Evolutionary conservation across 2,329 filamentous ascomycete species (phyloP).

Genomic region (Cordyceps cateniannulata): DNA sequence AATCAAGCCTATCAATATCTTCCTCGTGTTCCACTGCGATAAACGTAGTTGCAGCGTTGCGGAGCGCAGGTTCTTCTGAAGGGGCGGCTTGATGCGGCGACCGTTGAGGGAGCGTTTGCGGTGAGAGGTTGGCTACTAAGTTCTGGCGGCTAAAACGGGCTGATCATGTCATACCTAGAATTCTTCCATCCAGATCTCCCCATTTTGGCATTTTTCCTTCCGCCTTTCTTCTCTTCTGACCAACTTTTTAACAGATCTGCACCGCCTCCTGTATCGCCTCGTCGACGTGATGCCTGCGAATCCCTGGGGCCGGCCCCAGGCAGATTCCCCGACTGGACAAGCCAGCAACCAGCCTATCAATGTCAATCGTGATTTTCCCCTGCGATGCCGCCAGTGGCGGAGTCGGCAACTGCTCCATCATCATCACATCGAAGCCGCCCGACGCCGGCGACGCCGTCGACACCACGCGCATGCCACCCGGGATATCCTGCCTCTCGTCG

Average conservation of each 20-base stretch:
- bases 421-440: not conserved
- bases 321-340: not conserved
- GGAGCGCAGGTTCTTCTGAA: not conserved
- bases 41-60: not conserved
- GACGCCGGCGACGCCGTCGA: not conserved
- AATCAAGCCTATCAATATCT: too few species aligned
- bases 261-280: conserved; percentile 12
- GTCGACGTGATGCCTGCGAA: conserved; percentile 8
- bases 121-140: too few species aligned
- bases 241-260: not conserved
- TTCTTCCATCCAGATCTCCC: too few species aligned
- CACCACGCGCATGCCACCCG: conserved; percentile 1
- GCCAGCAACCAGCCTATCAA: conserved; percentile 3
- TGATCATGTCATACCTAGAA: too few species aligned
- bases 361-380: conserved; percentile 7
- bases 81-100: not conserved
- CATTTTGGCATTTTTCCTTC: not conserved
- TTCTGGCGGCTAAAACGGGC: too few species aligned
- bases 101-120: not conserved
- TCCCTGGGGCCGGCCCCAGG: conserved; percentile 11
- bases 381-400: not conserved
- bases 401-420: not conserved
- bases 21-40: too few species aligned
- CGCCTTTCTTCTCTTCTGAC: not conserved
- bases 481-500: conserved; percentile 6